These are phyloP conservation scores for Ophiorrhiza pumila DNA, from an alignment of 257 asterid genomes.

Conservation along the genomic window DNA sequence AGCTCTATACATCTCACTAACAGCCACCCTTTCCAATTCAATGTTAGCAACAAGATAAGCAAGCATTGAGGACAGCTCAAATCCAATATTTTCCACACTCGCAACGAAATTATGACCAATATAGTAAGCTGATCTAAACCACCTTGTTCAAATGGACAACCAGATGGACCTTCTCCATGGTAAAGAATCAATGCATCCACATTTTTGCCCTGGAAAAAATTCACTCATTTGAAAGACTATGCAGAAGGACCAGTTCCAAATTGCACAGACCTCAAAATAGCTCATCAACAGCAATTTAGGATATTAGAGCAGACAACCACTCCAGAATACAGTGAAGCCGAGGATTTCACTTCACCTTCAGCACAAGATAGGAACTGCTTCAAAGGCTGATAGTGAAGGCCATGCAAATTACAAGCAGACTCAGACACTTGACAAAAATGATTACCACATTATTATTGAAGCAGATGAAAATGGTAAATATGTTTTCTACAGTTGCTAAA, in stretches of 20 bases:
- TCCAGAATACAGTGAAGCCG: conserved; percentile 84
- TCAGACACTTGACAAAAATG: background rate
- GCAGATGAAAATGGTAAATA: too few relatives aligned
- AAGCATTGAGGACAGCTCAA: background rate
- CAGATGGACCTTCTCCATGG: conserved; percentile 93
- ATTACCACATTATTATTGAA: background rate
- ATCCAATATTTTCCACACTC: background rate
- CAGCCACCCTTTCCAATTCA: background rate
- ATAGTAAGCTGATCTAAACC: background rate
- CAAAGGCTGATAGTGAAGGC: conserved; percentile 48
- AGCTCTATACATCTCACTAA: background rate
- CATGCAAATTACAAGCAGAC: conserved; percentile 1
- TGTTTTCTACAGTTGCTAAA: background rate
- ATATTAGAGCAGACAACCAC: conserved; percentile 54
- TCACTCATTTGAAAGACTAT: conserved; percentile 6
- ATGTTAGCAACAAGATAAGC: background rate
- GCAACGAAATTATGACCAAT: background rate
- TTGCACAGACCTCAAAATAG: conserved; percentile 1
- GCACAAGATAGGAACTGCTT: conserved; percentile 78
- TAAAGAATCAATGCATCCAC: conserved; percentile 79
- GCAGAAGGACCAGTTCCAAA: conserved; percentile 1
- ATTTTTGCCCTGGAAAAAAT: conserved; percentile 74
- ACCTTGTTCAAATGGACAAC: conserved; percentile 96
- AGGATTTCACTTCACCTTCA: conserved; percentile 86
- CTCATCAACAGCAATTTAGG: conserved; percentile 14